Conservation (phyloP, 768 basidiomycete species). For the Lactifluus volemus region DNA sequence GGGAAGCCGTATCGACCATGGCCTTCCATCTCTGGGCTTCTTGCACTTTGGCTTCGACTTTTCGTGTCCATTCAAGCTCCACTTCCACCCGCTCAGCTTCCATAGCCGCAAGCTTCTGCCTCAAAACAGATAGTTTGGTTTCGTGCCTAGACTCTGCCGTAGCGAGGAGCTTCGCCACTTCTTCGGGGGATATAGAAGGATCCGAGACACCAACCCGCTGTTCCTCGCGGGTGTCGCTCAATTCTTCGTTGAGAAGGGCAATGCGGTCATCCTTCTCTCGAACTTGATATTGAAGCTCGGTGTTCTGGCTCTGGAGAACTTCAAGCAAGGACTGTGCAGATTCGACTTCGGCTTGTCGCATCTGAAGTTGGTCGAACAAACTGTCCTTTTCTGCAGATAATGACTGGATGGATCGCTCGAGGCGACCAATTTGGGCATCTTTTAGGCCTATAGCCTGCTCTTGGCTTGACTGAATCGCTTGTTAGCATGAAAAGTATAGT, state of each 20-base stretch:
- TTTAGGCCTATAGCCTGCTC: constrained; percentile 57
- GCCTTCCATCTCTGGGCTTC: constrained; percentile 70
- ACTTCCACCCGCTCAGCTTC: constrained; percentile 83
- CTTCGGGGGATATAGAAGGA: constrained; percentile 46
- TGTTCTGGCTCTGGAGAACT: constrained; percentile 63
- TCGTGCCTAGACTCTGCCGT: constrained; percentile 75
- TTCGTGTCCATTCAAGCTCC: constrained; percentile 85
- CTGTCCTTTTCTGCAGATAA: constrained; percentile 66
- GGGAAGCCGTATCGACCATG: constrained; percentile 47
- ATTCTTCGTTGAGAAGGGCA: constrained; percentile 61
- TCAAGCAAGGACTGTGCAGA: constrained; percentile 71
- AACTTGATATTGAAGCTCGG: constrained; percentile 81
- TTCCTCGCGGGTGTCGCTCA: constrained; percentile 53
- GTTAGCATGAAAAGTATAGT: constrained; percentile 1
- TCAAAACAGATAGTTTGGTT: constrained; percentile 61
- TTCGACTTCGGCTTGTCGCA: constrained; percentile 86
- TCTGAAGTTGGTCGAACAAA: constrained; percentile 80
- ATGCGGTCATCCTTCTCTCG: constrained; percentile 71
- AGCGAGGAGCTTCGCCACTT: constrained; percentile 63
- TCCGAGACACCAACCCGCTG: constrained; percentile 38
- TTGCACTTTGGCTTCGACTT: constrained; percentile 65
- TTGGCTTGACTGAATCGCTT: constrained; percentile 46
- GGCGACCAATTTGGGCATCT: constrained; percentile 50
- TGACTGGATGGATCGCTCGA: constrained; percentile 64
- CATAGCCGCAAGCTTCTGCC: constrained; percentile 45